phyloP scores from a whole-genome alignment of 495 filamentous ascomycete species.

The Neurospora hispaniola region DNA sequence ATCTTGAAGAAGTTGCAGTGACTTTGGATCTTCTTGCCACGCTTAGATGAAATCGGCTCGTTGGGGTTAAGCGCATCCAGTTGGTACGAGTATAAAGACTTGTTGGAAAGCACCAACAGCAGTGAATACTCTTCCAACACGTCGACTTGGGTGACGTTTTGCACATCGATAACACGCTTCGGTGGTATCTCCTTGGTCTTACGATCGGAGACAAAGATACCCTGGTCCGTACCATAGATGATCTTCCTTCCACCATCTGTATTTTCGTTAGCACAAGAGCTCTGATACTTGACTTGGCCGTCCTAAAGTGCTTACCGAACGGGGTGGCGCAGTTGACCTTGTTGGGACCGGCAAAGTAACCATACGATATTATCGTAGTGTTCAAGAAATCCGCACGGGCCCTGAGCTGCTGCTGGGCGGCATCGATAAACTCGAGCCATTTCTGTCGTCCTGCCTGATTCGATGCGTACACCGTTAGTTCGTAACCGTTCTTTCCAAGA shows the following conservation, averaged over 20 bases:
- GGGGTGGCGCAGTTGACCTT: constrained; percentile 90
- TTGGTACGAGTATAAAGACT: constrained; percentile 78
- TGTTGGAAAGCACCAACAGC: constrained; percentile 85
- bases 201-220: constrained; percentile 84
- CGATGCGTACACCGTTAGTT: constrained; percentile 78
- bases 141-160: constrained; percentile 87
- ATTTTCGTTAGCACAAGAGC: constrained; percentile 21
- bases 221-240: constrained; percentile 85
- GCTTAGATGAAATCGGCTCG: constrained; percentile 67
- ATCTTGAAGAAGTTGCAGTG: constrained; percentile 98
- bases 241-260: constrained; percentile 87
- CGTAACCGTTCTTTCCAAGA: constrained; percentile 93
- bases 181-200: constrained; percentile 65
- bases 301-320: constrained; percentile 49
- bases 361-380: constrained; percentile 71
- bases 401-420: constrained; percentile 74
- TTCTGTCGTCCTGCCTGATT: constrained; percentile 74
- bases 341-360: constrained; percentile 72
- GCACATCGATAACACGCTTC: constrained; percentile 73
- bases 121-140: constrained; percentile 90
- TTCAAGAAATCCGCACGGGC: constrained; percentile 90
- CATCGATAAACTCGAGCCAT: constrained; percentile 92
- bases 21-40: constrained; percentile 93
- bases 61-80: constrained; percentile 71
- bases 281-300: background rate